These are phyloP conservation scores for Mycosphaerella sp. DNA, from an alignment of 2,329 filamentous ascomycete genomes.

Conservation along the genomic window DNA sequence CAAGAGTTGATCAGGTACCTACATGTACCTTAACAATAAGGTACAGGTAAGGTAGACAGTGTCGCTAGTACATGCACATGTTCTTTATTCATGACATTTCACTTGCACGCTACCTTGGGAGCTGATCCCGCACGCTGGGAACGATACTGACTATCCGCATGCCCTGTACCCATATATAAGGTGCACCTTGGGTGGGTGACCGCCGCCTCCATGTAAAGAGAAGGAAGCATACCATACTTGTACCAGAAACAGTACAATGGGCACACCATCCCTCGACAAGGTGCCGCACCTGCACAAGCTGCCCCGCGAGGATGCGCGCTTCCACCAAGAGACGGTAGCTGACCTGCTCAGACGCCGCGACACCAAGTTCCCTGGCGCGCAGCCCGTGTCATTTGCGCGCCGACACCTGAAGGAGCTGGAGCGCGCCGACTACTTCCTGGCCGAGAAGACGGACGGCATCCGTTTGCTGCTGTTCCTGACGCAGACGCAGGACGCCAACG, in stretches of 20 bases:
- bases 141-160: too few relatives aligned
- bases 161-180: too few relatives aligned
- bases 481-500: slow-evolving; percentile 42
- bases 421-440: slow-evolving; percentile 86
- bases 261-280: slow-evolving; percentile 12
- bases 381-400: slow-evolving; percentile 86
- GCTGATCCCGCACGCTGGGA: too few relatives aligned
- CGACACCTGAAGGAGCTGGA: slow-evolving; percentile 78
- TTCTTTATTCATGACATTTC: too few relatives aligned
- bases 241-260: slow-evolving; percentile 13
- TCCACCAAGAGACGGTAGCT: slow-evolving; percentile 28
- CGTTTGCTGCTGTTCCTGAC: slow-evolving; percentile 92
- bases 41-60: too few relatives aligned
- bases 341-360: slow-evolving; percentile 64
- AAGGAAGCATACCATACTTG: too few relatives aligned
- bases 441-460: slow-evolving; percentile 96
- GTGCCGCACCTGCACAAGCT: slow-evolving; percentile 17
- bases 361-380: slow-evolving; percentile 74
- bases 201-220: too few relatives aligned
- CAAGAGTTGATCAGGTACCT: too few relatives aligned
- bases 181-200: too few relatives aligned
- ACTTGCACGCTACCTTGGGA: too few relatives aligned
- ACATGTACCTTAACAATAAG: too few relatives aligned
- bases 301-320: slow-evolving; percentile 22
- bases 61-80: too few relatives aligned